phyloP scores from a whole-genome alignment of 2,329 filamentous ascomycete species.

The Penicillium occitanis region DNA sequence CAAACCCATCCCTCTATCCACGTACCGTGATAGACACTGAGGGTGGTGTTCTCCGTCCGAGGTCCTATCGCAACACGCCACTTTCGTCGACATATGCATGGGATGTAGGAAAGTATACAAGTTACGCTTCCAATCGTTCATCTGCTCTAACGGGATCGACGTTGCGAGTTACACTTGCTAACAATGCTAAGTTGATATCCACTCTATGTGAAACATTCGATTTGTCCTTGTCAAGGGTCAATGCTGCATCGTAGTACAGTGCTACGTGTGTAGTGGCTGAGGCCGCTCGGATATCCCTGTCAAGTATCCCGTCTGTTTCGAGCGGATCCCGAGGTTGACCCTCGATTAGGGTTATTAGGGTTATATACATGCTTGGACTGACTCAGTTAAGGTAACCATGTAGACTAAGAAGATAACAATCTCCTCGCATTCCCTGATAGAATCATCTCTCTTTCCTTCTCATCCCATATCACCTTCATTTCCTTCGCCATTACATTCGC shows the following conservation, averaged over 20 bases:
- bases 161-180: background rate
- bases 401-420: background rate
- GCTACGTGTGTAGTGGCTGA: background rate
- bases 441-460: background rate
- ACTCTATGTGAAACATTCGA: background rate
- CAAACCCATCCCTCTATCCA: background rate
- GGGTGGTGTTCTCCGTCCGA: background rate
- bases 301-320: background rate
- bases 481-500: constrained; percentile 45
- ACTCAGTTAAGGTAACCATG: no score
- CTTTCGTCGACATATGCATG: background rate
- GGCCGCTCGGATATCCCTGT: background rate
- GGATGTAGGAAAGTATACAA: background rate
- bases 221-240: background rate
- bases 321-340: background rate
- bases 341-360: background rate
- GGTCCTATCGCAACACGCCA: background rate
- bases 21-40: background rate
- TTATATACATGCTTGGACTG: background rate
- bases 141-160: background rate
- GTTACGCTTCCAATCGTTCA: background rate
- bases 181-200: background rate
- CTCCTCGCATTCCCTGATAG: constrained; percentile 6
- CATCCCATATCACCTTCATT: constrained; percentile 10
- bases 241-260: background rate